Percentiles rank a stretch among this genome's conserved stretches.
Evolutionary conservation across 2,329 filamentous ascomycete species (phyloP).

Genomic region (Neonectria faginata): DNA sequence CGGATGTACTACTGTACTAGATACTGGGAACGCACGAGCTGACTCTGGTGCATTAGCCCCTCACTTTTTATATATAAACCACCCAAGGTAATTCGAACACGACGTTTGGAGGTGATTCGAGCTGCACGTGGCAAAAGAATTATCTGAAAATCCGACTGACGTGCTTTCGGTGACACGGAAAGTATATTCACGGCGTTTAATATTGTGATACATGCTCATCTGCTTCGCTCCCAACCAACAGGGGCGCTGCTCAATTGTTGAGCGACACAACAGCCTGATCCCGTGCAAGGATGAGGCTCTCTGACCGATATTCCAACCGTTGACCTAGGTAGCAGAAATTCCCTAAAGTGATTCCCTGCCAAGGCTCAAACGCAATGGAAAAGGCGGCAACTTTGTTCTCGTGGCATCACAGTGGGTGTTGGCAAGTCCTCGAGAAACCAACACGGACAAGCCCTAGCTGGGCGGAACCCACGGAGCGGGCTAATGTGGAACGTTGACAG

Average conservation of each 20-base stretch:
- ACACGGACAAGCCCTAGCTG: background rate
- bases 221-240: slow-evolving; percentile 8
- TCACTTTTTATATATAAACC: slow-evolving; percentile 39
- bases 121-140: slow-evolving; percentile 32
- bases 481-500: slow-evolving; percentile 11
- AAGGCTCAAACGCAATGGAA: background rate
- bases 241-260: background rate
- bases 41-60: slow-evolving; percentile 2
- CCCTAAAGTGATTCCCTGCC: slow-evolving; percentile 6
- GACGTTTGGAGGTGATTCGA: slow-evolving; percentile 32
- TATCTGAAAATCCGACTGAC: slow-evolving; percentile 30
- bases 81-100: slow-evolving; percentile 15
- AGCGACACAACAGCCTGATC: background rate
- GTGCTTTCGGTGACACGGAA: slow-evolving; percentile 35
- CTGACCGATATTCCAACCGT: background rate
- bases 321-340: background rate
- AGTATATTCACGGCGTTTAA: slow-evolving; percentile 25
- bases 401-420: slow-evolving; percentile 16
- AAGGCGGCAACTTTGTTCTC: slow-evolving; percentile 7
- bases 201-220: slow-evolving; percentile 35
- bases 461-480: background rate
- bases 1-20: background rate
- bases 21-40: background rate
- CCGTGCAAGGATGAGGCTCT: background rate
- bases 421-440: slow-evolving; percentile 2